Conservation (phyloP, 441 rosid species). For the Gossypium trilobum region DNA sequence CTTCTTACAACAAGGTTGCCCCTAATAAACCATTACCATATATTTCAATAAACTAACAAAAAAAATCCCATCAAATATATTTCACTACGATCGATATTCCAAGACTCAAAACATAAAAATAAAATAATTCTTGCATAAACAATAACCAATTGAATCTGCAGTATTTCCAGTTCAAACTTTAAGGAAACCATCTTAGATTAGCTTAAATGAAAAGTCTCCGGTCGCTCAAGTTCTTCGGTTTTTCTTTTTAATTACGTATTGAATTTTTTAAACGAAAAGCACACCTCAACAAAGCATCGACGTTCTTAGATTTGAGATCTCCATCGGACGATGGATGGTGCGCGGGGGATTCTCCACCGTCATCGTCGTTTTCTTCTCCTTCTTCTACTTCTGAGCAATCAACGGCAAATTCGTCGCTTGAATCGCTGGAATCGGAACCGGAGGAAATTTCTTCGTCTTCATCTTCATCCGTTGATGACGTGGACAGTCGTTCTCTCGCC, state of each 20-base stretch:
- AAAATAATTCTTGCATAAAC: not conserved
- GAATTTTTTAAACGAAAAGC: not conserved
- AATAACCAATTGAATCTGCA: not conserved
- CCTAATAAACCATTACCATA: constrained; percentile 28
- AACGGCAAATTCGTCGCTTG: constrained; percentile 32
- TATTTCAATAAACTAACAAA: not conserved
- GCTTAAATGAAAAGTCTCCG: not conserved
- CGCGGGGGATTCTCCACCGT: constrained; percentile 20
- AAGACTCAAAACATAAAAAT: not conserved
- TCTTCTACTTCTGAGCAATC: constrained; percentile 27
- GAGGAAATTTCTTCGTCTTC: constrained; percentile 29
- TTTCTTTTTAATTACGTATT: not conserved
- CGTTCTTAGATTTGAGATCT: constrained; percentile 74
- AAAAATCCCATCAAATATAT: not conserved
- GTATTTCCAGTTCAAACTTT: not conserved
- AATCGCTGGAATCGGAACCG: constrained; percentile 30
- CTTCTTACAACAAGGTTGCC: constrained; percentile 77
- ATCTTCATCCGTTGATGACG: constrained; percentile 32
- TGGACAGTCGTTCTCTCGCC: constrained; percentile 9
- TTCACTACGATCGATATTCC: not conserved
- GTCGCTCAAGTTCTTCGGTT: not conserved
- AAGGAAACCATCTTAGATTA: constrained; percentile 5
- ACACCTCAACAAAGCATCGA: constrained; percentile 89
- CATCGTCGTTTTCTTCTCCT: constrained; percentile 18
- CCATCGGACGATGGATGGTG: constrained; percentile 36